Base-by-base conservation (phyloP, 306 rosid genomes). In the Cicer bijugum region DNA sequence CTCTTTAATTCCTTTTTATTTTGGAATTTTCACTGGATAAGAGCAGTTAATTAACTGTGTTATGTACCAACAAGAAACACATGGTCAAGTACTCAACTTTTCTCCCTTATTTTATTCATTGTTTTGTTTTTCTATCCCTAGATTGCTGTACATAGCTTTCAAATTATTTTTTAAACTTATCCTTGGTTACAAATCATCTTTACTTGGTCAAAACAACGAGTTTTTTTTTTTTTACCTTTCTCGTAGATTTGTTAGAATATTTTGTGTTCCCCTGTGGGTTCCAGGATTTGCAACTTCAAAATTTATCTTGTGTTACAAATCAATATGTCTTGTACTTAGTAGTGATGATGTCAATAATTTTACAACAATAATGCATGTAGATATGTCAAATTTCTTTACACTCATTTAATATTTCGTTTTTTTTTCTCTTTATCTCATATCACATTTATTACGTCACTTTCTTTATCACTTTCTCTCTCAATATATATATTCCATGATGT, bases 221-320 rank as follows among this genome's bases (percentile, higher is more conserved):
- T 16, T 16, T 16, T 16, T 16, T 16, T 17, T 56, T 33, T 33
- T 55, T 66, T 12, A 75, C 56, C 70, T 69, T 60, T 78, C 55
- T 74, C 75, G 15, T 74, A 65, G 67, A 81, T 81, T 84, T 84
- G 51, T 23, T 69, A 50, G 53, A 64, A 70, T 77, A 64, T 74
- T 69, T 46, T 51, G 58, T 68, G 56, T 67, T 80, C 52, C 8
- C 48, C 57, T 77, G 75, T 76, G 67, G 59, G 78, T 74, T 55
- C 55, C 28, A 9, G 19, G 72, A 72, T 44, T 15, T 72, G 59
- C 57, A 53, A 51, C 65, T 33, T 59, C 10, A 50, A 78, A 79
- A 79, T 58, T 56, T 12, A 62, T 75, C 69, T 38, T 52, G 67
- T 47, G 67, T 47, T 62, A 44, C 50, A 48, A 56, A 40, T 71